Evolutionary conservation across 2,329 filamentous ascomycete genomes (phyloP), one percentile per base, ranked within the genome.

Genomic region (Scedosporium boydii): DNA sequence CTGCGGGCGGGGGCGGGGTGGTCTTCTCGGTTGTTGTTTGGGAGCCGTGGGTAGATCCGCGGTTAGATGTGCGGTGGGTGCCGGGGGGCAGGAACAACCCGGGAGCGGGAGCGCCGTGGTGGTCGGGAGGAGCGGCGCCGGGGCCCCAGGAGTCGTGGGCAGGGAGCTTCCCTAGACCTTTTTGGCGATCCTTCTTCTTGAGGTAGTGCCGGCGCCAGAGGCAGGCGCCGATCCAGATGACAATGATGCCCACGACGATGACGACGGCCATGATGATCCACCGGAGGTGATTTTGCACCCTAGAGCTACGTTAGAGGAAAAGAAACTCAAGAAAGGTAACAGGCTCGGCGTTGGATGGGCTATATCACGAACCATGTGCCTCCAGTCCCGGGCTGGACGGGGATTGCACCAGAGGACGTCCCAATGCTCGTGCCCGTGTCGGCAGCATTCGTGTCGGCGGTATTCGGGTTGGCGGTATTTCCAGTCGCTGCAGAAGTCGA

Each of bases 241-340:
- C 78, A 14, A 81, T 76, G 65, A 96, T 89, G 61, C 79, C 87
- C 64, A 93, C 77, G 53, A 87, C 81, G 29, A 96, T 80, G 65
- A 93, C 77, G 66, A 91, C 86, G 61, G 95, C 80, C 81, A 95
- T 91, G 65, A 93, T 80, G 56, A 96, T 84, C 90, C 90, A 96
- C 77, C 86, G 82, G 78, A 84, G 91, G 73, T 93, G 90, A 29
- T 78, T 80, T 6, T 82, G 80, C 59, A 90, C 75, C 88, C 89
- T 91, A 65, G n/a, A 23, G 12, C 21, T 27, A 12, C 12, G 18
- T 55, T 55, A 55, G 51, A 48, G 51, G 14, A 57, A 29, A 9
- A 53, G 23, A 66, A 53, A 68, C 12, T 18, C 27, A 29, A 42
- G 14, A n/a, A 16, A 2, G n/a, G 9, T 14, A 44, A 27, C 38